Conservation (phyloP, 371 early-diverging fungal species). For the Choanephora cucurbitarum region DNA sequence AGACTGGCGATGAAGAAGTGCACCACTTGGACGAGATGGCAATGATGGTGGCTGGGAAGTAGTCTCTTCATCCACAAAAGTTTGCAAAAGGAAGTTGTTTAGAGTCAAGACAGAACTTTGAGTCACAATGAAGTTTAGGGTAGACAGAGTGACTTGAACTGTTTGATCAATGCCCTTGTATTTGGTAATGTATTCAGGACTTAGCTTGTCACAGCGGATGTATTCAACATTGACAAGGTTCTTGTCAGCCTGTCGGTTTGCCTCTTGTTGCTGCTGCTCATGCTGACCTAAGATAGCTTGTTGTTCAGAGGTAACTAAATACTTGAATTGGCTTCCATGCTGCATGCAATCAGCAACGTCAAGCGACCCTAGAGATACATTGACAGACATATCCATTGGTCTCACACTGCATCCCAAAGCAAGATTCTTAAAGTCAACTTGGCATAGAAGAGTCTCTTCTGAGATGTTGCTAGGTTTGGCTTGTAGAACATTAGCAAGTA, state of each 20-base stretch:
- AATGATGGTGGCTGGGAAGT: background rate
- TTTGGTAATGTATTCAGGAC: slow-evolving; percentile 74
- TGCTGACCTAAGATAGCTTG: slow-evolving; percentile 16
- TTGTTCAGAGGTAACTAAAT: slow-evolving; percentile 65
- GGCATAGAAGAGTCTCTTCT: slow-evolving; percentile 63
- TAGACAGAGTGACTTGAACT: slow-evolving; percentile 83
- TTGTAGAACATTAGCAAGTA: slow-evolving; percentile 64
- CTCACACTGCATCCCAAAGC: slow-evolving; percentile 69
- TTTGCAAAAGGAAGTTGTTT: slow-evolving; percentile 85
- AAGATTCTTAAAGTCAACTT: slow-evolving; percentile 74
- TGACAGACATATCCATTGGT: slow-evolving; percentile 73
- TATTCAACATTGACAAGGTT: slow-evolving; percentile 78
- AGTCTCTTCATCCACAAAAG: slow-evolving; percentile 64
- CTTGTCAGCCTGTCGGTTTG: slow-evolving; percentile 22
- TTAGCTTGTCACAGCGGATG: slow-evolving; percentile 66
- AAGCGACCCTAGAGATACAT: slow-evolving; percentile 73
- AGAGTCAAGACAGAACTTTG: slow-evolving; percentile 83
- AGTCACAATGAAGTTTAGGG: slow-evolving; percentile 81
- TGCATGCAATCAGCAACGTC: slow-evolving; percentile 78
- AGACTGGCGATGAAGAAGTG: background rate
- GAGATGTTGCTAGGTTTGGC: slow-evolving; percentile 33
- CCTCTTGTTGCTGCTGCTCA: slow-evolving; percentile 21
- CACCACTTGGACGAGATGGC: background rate
- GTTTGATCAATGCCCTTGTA: slow-evolving; percentile 83
- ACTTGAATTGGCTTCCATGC: slow-evolving; percentile 65